Evolutionary conservation across 441 rosid genomes (phyloP).

Genomic region (Croton laevigatus): DNA sequence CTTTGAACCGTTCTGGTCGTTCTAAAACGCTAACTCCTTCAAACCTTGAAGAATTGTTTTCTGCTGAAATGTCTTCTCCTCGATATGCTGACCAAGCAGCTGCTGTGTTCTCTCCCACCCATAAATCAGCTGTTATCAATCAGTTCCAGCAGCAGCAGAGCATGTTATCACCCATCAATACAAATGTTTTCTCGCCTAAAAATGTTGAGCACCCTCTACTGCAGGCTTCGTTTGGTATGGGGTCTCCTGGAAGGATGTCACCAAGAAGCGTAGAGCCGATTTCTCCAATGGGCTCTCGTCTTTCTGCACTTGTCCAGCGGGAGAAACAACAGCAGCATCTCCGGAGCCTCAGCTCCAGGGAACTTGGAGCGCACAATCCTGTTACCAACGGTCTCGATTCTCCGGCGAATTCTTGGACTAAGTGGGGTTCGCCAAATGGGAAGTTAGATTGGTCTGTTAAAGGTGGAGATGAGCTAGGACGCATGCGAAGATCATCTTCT

Average conservation of each 20-base stretch:
- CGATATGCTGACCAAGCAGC: slow-evolving; percentile 41
- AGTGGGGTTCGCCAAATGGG: slow-evolving; percentile 49
- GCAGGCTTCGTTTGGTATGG: slow-evolving; percentile 40
- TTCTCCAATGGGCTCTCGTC: slow-evolving; percentile 43
- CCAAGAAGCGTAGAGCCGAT: slow-evolving; percentile 47
- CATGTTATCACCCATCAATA: slow-evolving; percentile 47
- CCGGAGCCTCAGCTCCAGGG: slow-evolving; percentile 44
- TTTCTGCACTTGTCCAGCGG: slow-evolving; percentile 36
- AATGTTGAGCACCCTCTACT: slow-evolving; percentile 40
- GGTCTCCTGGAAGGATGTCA: slow-evolving; percentile 57
- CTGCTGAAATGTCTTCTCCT: slow-evolving; percentile 46
- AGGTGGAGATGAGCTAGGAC: slow-evolving; percentile 32
- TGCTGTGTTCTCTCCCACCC: slow-evolving; percentile 45
- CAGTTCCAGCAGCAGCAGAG: slow-evolving; percentile 46
- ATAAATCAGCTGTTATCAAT: slow-evolving; percentile 39
- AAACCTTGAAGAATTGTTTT: slow-evolving; percentile 50
- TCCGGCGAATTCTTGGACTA: slow-evolving; percentile 42
- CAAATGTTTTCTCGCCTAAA: slow-evolving; percentile 42
- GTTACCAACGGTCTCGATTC: slow-evolving; percentile 28
- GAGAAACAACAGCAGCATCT: slow-evolving; percentile 54
- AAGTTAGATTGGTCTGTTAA: slow-evolving; percentile 48
- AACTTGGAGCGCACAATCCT: slow-evolving; percentile 31
- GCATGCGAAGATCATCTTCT: slow-evolving; percentile 34
- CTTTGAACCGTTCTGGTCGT: slow-evolving; percentile 30
- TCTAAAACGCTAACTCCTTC: slow-evolving; percentile 44